phyloP scores from a whole-genome alignment of 2,329 filamentous ascomycete genomes.

The Fusarium humuli region DNA sequence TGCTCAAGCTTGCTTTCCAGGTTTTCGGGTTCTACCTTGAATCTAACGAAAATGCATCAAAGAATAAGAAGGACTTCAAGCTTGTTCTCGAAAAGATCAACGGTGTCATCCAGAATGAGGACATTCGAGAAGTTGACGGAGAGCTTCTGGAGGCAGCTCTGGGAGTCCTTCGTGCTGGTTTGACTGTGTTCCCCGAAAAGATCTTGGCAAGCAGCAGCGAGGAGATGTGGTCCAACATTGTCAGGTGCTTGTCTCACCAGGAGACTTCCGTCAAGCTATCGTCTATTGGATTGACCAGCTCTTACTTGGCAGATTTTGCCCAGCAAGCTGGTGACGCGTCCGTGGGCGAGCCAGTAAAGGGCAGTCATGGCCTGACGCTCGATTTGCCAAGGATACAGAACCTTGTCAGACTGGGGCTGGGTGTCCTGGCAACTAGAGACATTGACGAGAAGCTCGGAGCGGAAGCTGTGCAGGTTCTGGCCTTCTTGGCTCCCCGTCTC shows the following conservation, averaged over 20 bases:
- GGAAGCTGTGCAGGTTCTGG: constrained; percentile 82
- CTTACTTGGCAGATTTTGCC: constrained; percentile 85
- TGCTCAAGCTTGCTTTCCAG: constrained; percentile 80
- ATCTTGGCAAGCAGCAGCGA: constrained; percentile 71
- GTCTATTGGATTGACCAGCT: constrained; percentile 77
- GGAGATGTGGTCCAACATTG: constrained; percentile 77
- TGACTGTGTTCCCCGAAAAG: constrained; percentile 71
- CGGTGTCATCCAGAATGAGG: constrained; percentile 65
- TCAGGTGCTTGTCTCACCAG: constrained; percentile 76
- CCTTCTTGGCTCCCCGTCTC: constrained; percentile 78
- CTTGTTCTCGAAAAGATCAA: constrained; percentile 69
- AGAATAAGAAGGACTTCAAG: constrained; percentile 75
- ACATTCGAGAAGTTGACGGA: constrained; percentile 68
- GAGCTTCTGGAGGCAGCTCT: constrained; percentile 81
- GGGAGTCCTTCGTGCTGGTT: constrained; percentile 74
- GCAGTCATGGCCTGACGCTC: constrained; percentile 78
- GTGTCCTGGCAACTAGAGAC: constrained; percentile 69
- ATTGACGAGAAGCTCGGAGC: constrained; percentile 80
- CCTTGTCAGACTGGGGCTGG: constrained; percentile 63
- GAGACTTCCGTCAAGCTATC: constrained; percentile 81
- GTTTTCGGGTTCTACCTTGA: constrained; percentile 88
- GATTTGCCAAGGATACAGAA: constrained; percentile 71
- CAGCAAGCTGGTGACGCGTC: constrained; percentile 64
- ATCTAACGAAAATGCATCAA: constrained; percentile 66
- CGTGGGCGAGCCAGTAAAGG: constrained; percentile 68